These are phyloP conservation scores for Monilinia polystroma DNA, from an alignment of 2,329 filamentous ascomycete species.

Conservation along the genomic window DNA sequence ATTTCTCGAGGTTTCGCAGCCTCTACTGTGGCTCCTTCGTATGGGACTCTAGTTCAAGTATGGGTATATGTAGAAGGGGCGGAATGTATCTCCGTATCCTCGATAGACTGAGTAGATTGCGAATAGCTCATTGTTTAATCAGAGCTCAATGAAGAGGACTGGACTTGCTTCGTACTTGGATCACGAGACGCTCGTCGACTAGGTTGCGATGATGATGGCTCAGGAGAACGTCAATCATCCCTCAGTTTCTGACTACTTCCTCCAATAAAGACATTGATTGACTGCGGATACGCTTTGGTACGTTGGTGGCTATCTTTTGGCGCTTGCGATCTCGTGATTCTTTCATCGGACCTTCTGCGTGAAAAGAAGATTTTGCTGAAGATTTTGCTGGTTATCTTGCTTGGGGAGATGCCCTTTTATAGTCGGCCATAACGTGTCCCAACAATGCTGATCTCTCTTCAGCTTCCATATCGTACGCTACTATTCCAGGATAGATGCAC, in stretches of 20 bases:
- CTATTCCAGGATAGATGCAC: background rate
- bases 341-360: background rate
- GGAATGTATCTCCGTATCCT: background rate
- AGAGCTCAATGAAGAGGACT: background rate
- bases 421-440: background rate
- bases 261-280: background rate
- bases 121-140: background rate
- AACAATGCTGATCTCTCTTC: background rate
- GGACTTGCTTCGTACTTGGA: background rate
- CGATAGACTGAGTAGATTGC: background rate
- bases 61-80: background rate
- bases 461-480: background rate
- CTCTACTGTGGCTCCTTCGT: background rate
- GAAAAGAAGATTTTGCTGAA: background rate
- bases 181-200: constrained; percentile 3
- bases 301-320: background rate
- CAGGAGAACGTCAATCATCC: background rate
- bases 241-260: background rate
- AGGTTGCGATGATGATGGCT: background rate
- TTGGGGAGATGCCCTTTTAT: background rate
- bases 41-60: background rate
- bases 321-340: background rate
- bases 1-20: background rate
- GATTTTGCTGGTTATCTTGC: background rate
- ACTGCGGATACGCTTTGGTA: background rate